Evolutionary conservation across 768 basidiomycete species (phyloP).

Genomic region (Kwoniella pini): DNA sequence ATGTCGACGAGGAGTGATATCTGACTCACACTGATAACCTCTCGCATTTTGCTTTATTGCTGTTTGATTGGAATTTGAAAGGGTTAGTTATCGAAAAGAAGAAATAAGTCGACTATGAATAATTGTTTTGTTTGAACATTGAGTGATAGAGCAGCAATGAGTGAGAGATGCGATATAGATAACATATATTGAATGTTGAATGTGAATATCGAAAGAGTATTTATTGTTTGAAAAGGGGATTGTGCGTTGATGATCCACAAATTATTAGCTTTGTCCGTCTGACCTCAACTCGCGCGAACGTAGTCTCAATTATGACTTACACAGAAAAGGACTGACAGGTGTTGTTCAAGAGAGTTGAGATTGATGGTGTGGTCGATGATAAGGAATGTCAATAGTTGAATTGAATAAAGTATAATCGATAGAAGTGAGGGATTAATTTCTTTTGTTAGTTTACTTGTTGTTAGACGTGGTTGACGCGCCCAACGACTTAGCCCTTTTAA

Average conservation of each 20-base stretch:
- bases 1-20: neutral
- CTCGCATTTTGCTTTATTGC: slow-evolving; percentile 51
- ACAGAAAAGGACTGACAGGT: slow-evolving; percentile 11
- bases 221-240: slow-evolving; percentile 3
- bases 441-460: no score
- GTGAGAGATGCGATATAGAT: neutral
- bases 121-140: neutral
- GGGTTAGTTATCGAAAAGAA: slow-evolving; percentile 8
- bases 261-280: slow-evolving; percentile 7
- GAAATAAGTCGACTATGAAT: slow-evolving; percentile 12
- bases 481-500: no score
- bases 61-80: neutral
- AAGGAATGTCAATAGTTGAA: neutral
- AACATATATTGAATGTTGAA: neutral
- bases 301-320: no score
- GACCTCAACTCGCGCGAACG: no score
- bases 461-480: no score
- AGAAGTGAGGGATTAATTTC: no score
- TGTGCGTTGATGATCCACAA: slow-evolving; percentile 2
- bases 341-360: neutral
- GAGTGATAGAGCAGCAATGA: neutral
- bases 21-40: slow-evolving; percentile 80
- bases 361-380: neutral
- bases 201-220: neutral
- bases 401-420: no score